A percentile compares a stretch with the other conserved stretches of the same genome.
phyloP scores from a whole-genome alignment of 2,329 filamentous ascomycete species.

The Neofusicoccum laricinum region DNA sequence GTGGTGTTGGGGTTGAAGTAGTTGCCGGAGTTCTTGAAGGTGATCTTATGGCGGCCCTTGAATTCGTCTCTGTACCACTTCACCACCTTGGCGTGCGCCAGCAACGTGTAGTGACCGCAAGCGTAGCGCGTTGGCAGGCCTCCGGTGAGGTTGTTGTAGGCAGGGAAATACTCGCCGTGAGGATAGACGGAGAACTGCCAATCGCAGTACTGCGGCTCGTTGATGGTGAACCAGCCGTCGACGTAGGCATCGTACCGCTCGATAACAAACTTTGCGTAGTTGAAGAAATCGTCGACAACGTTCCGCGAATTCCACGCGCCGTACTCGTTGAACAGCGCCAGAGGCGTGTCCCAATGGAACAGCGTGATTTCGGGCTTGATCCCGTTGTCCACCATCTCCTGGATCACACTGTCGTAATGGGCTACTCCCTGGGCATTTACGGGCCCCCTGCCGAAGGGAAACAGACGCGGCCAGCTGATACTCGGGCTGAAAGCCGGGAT shows the following conservation, averaged over 20 bases:
- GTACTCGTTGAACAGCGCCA: slow-evolving; percentile 42
- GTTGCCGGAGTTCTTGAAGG: slow-evolving; percentile 44
- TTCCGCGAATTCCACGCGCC: slow-evolving; percentile 39
- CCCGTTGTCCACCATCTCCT: slow-evolving; percentile 32
- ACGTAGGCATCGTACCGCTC: slow-evolving; percentile 40
- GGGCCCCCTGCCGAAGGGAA: slow-evolving; percentile 37
- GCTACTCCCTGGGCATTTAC: slow-evolving; percentile 35
- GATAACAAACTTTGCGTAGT: slow-evolving; percentile 44
- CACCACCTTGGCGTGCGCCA: slow-evolving; percentile 43
- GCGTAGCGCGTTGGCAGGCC: slow-evolving; percentile 42
- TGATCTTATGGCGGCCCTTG: slow-evolving; percentile 39
- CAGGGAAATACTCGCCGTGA: slow-evolving; percentile 45
- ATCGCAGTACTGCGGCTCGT: slow-evolving; percentile 47
- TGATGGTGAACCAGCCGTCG: slow-evolving; percentile 42
- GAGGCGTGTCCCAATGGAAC: slow-evolving; percentile 44
- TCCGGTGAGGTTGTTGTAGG: slow-evolving; percentile 41
- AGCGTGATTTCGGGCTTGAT: slow-evolving; percentile 37
- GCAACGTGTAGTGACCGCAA: slow-evolving; percentile 44
- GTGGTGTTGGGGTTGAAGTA: slow-evolving; percentile 40
- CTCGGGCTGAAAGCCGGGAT: slow-evolving; percentile 34
- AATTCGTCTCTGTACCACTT: slow-evolving; percentile 48
- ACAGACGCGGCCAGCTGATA: slow-evolving; percentile 39
- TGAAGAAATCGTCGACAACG: slow-evolving; percentile 42
- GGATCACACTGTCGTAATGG: slow-evolving; percentile 41
- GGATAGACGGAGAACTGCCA: slow-evolving; percentile 48